phyloP scores from a whole-genome alignment of 1,284 basidiomycete genomes.

The Cutaneotrichosporon cavernicola region DNA sequence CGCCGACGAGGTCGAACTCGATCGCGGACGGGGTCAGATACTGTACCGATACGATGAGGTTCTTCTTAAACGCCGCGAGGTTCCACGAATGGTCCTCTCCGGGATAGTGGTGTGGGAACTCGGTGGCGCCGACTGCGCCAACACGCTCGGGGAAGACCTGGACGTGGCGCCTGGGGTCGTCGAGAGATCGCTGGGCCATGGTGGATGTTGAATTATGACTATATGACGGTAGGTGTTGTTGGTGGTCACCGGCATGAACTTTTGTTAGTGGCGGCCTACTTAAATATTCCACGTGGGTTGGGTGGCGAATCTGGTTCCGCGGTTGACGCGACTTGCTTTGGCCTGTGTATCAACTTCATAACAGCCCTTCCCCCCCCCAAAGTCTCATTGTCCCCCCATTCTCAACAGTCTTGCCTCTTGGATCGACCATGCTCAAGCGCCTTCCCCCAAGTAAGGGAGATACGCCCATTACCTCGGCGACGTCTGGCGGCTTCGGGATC shows the following conservation, averaged over 20 bases:
- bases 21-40: constrained; percentile 75
- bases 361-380: neutral
- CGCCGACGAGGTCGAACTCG: constrained; percentile 93
- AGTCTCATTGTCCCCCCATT: neutral
- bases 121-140: constrained; percentile 50
- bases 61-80: constrained; percentile 71
- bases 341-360: constrained; percentile 5
- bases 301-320: constrained; percentile 26
- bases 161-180: constrained; percentile 58
- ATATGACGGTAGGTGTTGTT: constrained; percentile 1
- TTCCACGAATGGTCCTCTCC: constrained; percentile 82
- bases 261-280: constrained; percentile 13
- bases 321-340: constrained; percentile 29
- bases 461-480: constrained; percentile 40
- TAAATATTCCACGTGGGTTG: constrained; percentile 3
- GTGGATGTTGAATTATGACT: constrained; percentile 26
- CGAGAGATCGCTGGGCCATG: constrained; percentile 31
- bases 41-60: constrained; percentile 69
- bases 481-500: constrained; percentile 49
- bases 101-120: constrained; percentile 57
- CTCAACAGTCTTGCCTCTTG: neutral
- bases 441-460: constrained; percentile 33
- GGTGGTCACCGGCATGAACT: constrained; percentile 16
- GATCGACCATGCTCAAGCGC: constrained; percentile 37
- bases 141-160: constrained; percentile 69